Evolutionary conservation across 345 rosid genomes (phyloP).

Genomic region (Ceriops decandra): DNA sequence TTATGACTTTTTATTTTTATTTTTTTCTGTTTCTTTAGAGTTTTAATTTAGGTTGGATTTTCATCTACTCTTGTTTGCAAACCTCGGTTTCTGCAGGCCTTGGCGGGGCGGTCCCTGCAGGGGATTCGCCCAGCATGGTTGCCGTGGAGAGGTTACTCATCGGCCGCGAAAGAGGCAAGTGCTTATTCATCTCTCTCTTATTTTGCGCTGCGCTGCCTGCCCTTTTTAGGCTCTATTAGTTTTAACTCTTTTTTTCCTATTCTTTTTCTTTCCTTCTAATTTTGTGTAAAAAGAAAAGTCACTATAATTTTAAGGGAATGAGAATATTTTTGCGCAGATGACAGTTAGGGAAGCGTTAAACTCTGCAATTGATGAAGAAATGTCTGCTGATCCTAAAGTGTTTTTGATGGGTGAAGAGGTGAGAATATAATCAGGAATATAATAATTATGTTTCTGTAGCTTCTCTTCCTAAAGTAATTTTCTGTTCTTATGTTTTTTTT

Average conservation of each 20-base stretch:
- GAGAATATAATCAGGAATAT: background rate
- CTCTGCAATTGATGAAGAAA: slow-evolving; percentile 91
- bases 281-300: too few relatives aligned
- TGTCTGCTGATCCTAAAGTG: slow-evolving; percentile 92
- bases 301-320: background rate
- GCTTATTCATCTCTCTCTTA: background rate
- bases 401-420: slow-evolving; percentile 98
- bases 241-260: too few relatives aligned
- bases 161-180: slow-evolving; percentile 60
- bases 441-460: background rate
- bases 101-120: slow-evolving; percentile 31
- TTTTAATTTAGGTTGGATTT: background rate
- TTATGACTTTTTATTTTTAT: background rate
- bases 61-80: background rate
- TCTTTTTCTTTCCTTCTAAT: too few relatives aligned
- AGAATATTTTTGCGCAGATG: slow-evolving; percentile 43
- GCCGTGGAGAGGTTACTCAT: slow-evolving; percentile 52
- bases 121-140: slow-evolving; percentile 43
- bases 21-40: too few relatives aligned
- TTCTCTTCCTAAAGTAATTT: background rate
- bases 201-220: background rate
- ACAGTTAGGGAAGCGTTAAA: slow-evolving; percentile 76
- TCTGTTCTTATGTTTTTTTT: background rate
- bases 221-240: too few relatives aligned
- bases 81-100: slow-evolving; percentile 22